phyloP scores from a whole-genome alignment of 1,139 yeast genomes.

The Nematodospora anomalae region DNA sequence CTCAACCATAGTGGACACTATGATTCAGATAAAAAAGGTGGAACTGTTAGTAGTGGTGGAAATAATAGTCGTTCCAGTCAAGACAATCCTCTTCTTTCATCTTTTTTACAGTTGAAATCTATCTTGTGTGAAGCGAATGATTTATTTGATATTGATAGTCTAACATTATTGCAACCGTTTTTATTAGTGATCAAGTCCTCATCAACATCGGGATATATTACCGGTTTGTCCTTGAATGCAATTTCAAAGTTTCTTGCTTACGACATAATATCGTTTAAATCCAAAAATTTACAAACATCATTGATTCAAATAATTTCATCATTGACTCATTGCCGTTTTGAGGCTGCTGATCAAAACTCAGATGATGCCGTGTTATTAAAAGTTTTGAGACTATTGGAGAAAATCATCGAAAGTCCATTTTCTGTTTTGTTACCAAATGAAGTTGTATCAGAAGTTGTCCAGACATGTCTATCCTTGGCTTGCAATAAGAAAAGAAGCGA shows the following conservation, averaged over 20 bases:
- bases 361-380: slow-evolving; percentile 90
- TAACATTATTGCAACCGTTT: slow-evolving; percentile 82
- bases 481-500: slow-evolving; percentile 92
- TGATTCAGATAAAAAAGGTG: slow-evolving; percentile 2
- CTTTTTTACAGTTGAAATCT: slow-evolving; percentile 75
- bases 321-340: slow-evolving; percentile 91
- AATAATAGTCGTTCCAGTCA: slow-evolving; percentile 10
- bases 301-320: slow-evolving; percentile 69
- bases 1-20: slow-evolving; percentile 4
- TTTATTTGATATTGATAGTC: slow-evolving; percentile 61
- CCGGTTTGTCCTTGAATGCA: slow-evolving; percentile 77
- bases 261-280: slow-evolving; percentile 47
- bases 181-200: slow-evolving; percentile 83
- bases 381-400: slow-evolving; percentile 74
- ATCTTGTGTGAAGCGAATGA: slow-evolving; percentile 60
- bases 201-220: slow-evolving; percentile 81
- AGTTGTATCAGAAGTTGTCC: slow-evolving; percentile 83
- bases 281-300: slow-evolving; percentile 49
- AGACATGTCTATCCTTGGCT: slow-evolving; percentile 88
- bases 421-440: slow-evolving; percentile 74
- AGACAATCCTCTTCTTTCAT: slow-evolving; percentile 70
- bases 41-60: slow-evolving; percentile 15
- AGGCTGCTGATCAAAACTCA: slow-evolving; percentile 88
- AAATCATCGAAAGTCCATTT: slow-evolving; percentile 62
- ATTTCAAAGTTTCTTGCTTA: slow-evolving; percentile 70